phyloP scores from a whole-genome alignment of 2,329 filamentous ascomycete genomes.

The Cordyceps sp. region DNA sequence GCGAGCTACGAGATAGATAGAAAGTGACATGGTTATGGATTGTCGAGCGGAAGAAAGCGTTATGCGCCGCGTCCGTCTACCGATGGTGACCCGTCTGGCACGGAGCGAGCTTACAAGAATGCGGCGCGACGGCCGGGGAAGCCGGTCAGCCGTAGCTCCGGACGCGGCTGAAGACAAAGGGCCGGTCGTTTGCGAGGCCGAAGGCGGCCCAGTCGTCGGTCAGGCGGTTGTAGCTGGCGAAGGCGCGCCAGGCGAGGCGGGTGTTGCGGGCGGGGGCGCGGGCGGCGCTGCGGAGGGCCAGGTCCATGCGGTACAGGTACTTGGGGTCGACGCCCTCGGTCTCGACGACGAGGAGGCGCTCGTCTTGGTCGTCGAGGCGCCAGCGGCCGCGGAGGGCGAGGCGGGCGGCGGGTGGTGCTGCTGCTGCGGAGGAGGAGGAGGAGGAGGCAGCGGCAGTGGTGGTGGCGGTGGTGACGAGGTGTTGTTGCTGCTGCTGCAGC shows the following conservation, averaged over 20 bases:
- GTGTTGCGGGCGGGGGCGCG: slow-evolving; percentile 57
- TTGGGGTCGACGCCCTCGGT: slow-evolving; percentile 65
- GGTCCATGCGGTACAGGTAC: slow-evolving; percentile 73
- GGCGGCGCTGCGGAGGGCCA: slow-evolving; percentile 50
- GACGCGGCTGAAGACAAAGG: slow-evolving; percentile 52
- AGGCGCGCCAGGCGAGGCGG: slow-evolving; percentile 75
- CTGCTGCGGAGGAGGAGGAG: no score
- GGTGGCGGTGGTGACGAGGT: slow-evolving; percentile 10
- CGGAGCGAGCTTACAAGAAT: no score
- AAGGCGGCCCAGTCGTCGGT: slow-evolving; percentile 90
- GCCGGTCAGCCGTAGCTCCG: slow-evolving; percentile 40
- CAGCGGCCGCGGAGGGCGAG: slow-evolving; percentile 44
- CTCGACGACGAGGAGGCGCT: slow-evolving; percentile 64
- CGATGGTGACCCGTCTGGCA: no score
- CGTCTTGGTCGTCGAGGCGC: slow-evolving; percentile 24
- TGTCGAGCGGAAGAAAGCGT: no score
- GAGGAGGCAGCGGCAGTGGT: slow-evolving; percentile 1
- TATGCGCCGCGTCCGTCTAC: no score
- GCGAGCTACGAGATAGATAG: no score
- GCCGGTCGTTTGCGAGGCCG: slow-evolving; percentile 42
- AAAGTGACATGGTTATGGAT: no score
- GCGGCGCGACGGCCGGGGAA: background rate
- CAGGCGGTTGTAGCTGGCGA: slow-evolving; percentile 77
- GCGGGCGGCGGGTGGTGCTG: slow-evolving; percentile 52
- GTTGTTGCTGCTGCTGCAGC: no score